Evolutionary conservation across 805 yeast genomes (phyloP).

Genomic region (Vanderwaltozyma yarrowii): DNA sequence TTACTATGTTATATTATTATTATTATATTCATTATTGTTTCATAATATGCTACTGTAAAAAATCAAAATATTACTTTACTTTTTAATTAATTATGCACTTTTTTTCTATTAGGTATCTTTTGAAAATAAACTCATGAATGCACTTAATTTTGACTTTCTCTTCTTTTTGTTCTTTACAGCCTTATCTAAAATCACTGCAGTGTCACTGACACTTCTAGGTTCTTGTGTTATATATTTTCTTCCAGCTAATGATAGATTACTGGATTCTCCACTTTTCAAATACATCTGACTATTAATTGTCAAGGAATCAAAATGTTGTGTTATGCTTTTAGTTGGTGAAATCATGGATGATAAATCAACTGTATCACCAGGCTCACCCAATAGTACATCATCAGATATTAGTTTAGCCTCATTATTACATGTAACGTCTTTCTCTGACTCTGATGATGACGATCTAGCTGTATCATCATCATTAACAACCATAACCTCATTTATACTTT

Average conservation of each 20-base stretch:
- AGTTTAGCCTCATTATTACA: neutral
- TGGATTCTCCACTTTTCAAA: neutral
- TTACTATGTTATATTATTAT: no score
- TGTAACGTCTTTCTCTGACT: no score
- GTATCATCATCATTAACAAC: no score
- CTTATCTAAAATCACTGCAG: constrained; percentile 8
- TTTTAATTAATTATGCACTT: no score
- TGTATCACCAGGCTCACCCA: constrained; percentile 29
- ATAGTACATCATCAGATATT: constrained; percentile 15
- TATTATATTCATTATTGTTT: no score
- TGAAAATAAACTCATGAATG: constrained; percentile 3
- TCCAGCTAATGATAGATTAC: constrained; percentile 1
- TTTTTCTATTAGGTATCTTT: neutral
- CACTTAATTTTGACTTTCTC: constrained; percentile 15
- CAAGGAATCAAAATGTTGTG: neutral
- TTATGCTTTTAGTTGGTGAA: constrained; percentile 1
- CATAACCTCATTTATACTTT: no score
- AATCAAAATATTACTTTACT: no score
- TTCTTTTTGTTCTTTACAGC: constrained; percentile 7
- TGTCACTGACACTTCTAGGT: constrained; percentile 19
- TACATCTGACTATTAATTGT: neutral
- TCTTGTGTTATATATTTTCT: constrained; percentile 4
- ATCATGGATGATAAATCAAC: constrained; percentile 16
- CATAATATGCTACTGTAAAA: no score
- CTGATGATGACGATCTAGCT: no score